phyloP scores from a whole-genome alignment of 768 basidiomycete species.

The Mycena galopus region DNA sequence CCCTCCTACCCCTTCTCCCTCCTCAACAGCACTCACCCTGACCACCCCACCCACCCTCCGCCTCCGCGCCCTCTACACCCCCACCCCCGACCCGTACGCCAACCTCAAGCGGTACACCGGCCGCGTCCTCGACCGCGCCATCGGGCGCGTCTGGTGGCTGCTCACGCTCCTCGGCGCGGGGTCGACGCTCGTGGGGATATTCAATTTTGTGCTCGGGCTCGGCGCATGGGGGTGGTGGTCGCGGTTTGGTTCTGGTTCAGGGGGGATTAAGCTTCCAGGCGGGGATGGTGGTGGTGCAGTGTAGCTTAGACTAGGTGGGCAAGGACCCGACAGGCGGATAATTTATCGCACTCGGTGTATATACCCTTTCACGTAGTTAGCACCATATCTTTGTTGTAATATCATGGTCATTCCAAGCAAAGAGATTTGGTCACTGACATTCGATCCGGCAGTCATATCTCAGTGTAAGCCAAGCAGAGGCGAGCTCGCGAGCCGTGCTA shows the following conservation, averaged over 20 bases:
- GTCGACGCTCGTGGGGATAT: slow-evolving; percentile 74
- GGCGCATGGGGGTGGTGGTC: slow-evolving; percentile 73
- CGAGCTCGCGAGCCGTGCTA: too few relatives aligned
- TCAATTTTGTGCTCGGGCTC: slow-evolving; percentile 79
- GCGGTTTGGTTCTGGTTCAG: slow-evolving; percentile 44
- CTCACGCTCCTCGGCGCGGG: slow-evolving; percentile 84
- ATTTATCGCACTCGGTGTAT: neutral
- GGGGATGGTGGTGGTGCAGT: neutral
- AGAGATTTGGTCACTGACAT: too few relatives aligned
- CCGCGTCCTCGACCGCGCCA: slow-evolving; percentile 73
- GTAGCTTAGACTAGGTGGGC: neutral
- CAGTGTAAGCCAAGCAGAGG: neutral
- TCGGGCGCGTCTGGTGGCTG: slow-evolving; percentile 87
- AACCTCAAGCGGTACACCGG: slow-evolving; percentile 74
- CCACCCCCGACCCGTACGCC: slow-evolving; percentile 67
- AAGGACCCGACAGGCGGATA: neutral
- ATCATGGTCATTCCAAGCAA: too few relatives aligned
- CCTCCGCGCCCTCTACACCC: slow-evolving; percentile 65
- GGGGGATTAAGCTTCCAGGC: slow-evolving; percentile 3
- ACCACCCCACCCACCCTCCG: slow-evolving; percentile 58
- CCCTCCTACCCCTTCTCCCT: slow-evolving; percentile 32
- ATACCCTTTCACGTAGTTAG: neutral
- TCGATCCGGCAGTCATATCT: neutral
- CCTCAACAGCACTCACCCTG: slow-evolving; percentile 43
- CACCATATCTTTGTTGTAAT: slow-evolving; percentile 3